Evolutionary conservation across 805 yeast genomes (phyloP).

Genomic region (Kodamaea fukazawae): DNA sequence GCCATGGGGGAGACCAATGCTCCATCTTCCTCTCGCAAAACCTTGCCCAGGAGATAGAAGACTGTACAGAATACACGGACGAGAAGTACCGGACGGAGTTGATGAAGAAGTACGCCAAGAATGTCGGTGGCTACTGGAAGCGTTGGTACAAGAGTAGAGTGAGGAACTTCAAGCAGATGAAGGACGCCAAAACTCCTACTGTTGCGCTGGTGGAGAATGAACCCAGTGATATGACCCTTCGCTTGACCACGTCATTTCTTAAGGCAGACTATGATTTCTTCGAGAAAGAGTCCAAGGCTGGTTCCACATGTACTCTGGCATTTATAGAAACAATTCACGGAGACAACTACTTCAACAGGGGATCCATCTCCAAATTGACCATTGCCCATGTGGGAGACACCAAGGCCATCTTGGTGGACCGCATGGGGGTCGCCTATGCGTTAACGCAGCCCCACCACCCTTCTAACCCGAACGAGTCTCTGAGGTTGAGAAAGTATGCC

Average conservation of each 20-base stretch:
- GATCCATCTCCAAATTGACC: conserved; percentile 62
- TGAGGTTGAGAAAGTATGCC: conserved; percentile 63
- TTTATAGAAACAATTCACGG: conserved; percentile 50
- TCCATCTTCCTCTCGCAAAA: conserved; percentile 55
- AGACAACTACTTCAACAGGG: conserved; percentile 60
- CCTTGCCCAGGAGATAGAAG: conserved; percentile 54
- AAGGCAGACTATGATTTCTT: conserved; percentile 64
- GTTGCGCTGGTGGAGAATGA: conserved; percentile 14
- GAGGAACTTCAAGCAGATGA: conserved; percentile 28
- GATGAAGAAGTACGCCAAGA: conserved; percentile 51
- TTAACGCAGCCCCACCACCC: conserved; percentile 87
- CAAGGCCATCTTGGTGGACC: conserved; percentile 80
- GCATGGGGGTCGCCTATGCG: conserved; percentile 72
- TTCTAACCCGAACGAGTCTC: conserved; percentile 71
- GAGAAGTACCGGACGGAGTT: conserved; percentile 39
- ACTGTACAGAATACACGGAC: conserved; percentile 26
- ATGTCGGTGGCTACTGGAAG: conserved; percentile 84
- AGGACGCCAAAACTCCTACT: conserved; percentile 6
- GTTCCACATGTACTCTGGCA: conserved; percentile 73
- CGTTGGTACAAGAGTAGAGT: conserved; percentile 57
- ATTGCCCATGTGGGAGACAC: conserved; percentile 95
- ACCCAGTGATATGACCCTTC: conserved; percentile 54
- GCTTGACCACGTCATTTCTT: conserved; percentile 64
- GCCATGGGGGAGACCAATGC: conserved; percentile 89
- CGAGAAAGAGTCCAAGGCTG: conserved; percentile 42